These are phyloP conservation scores for Podospora pseudoanserina DNA, from an alignment of 495 filamentous ascomycete genomes.

Conservation along the genomic window DNA sequence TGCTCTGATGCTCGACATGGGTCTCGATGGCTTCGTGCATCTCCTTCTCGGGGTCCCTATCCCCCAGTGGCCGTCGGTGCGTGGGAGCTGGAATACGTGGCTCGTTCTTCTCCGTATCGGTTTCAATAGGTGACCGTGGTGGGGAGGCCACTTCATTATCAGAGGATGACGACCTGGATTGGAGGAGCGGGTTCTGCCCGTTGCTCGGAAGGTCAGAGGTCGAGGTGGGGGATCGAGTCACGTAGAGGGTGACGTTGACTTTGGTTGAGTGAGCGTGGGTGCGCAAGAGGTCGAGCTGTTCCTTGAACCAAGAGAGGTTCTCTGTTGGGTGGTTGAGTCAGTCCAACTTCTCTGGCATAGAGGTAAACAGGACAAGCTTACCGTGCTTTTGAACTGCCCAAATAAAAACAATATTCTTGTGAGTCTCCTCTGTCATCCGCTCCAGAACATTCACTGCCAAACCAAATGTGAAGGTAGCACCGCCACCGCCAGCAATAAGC, in stretches of 20 bases:
- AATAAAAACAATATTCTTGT: constrained; percentile 52
- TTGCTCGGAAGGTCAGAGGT: constrained; percentile 9
- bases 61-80: constrained; percentile 9
- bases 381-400: constrained; percentile 51
- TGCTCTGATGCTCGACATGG: constrained; percentile 24
- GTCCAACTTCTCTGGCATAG: neutral
- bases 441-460: constrained; percentile 49
- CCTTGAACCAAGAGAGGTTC: constrained; percentile 50
- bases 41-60: constrained; percentile 23
- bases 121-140: constrained; percentile 18
- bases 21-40: constrained; percentile 22
- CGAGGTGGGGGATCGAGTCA: constrained; percentile 35
- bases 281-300: constrained; percentile 44
- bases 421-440: constrained; percentile 38
- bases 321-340: constrained; percentile 9
- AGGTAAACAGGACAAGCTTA: constrained; percentile 28
- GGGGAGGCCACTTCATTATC: constrained; percentile 16
- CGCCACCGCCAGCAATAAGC: constrained; percentile 57
- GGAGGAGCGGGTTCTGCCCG: neutral
- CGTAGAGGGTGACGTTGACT: constrained; percentile 46
- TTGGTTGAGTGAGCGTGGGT: constrained; percentile 42
- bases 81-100: constrained; percentile 10
- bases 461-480: constrained; percentile 56
- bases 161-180: constrained; percentile 22
- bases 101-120: constrained; percentile 26